Conservation (phyloP, 2,329 filamentous ascomycete species). For the Ascomycota sp. region DNA sequence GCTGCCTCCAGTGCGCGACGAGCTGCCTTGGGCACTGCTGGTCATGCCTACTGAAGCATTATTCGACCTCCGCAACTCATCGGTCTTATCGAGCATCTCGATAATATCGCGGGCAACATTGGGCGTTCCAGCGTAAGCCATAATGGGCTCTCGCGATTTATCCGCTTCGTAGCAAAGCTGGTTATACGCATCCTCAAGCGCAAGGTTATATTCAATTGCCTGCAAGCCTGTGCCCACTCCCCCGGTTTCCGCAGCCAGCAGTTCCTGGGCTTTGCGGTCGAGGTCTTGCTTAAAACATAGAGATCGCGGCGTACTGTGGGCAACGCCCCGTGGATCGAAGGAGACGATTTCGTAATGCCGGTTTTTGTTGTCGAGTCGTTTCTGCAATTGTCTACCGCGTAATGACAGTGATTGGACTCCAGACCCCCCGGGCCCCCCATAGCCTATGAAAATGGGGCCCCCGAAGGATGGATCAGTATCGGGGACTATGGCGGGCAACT, state of each 20-base stretch:
- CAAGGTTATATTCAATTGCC: background rate
- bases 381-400: conserved; percentile 7
- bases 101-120: conserved; percentile 21
- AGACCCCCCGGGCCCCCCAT: conserved; percentile 22
- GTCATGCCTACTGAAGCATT: no score
- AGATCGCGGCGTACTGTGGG: conserved; percentile 10
- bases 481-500: conserved; percentile 16
- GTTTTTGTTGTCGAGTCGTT: conserved; percentile 23
- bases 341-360: conserved; percentile 16
- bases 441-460: conserved; percentile 20
- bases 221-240: background rate
- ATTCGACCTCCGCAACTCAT: conserved; percentile 8
- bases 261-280: conserved; percentile 5
- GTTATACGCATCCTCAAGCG: conserved; percentile 10
- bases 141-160: conserved; percentile 4
- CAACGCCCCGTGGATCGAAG: conserved; percentile 14
- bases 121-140: conserved; percentile 14
- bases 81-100: conserved; percentile 19
- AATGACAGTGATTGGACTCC: conserved; percentile 11
- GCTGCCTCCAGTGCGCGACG: background rate
- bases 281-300: conserved; percentile 10
- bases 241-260: conserved; percentile 5
- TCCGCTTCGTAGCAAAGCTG: conserved; percentile 1
- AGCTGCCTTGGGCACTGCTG: background rate
- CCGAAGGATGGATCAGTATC: conserved; percentile 16